Evolutionary conservation across 441 rosid species (phyloP).

Genomic region (Adansonia rubrostipa): DNA sequence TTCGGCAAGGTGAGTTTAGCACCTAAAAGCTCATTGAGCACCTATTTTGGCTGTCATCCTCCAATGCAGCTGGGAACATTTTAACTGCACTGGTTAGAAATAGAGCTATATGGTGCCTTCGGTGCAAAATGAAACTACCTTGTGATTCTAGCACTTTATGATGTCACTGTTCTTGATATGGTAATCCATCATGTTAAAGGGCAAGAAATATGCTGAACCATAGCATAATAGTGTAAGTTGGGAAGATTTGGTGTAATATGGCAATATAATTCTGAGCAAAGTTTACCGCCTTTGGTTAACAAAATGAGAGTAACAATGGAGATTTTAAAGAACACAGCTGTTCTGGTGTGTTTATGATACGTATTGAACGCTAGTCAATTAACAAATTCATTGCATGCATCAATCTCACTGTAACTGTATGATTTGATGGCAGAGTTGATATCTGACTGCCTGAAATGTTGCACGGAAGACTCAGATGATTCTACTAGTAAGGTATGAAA

Average conservation of each 20-base stretch:
- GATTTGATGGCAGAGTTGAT: conserved; percentile 71
- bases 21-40: neutral
- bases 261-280: neutral
- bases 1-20: neutral
- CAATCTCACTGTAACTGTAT: conserved; percentile 13
- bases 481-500: conserved; percentile 75
- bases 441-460: conserved; percentile 92
- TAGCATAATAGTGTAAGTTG: neutral
- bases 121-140: conserved; percentile 4
- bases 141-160: neutral
- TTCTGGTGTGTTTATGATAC: neutral
- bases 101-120: neutral
- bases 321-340: neutral
- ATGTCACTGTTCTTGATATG: neutral
- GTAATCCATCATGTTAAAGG: neutral
- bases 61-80: neutral
- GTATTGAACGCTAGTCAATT: neutral
- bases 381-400: neutral
- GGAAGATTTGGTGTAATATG: neutral
- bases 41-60: conserved; percentile 3
- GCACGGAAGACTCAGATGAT: conserved; percentile 92
- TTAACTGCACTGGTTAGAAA: neutral
- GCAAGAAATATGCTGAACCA: neutral
- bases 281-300: neutral
- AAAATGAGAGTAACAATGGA: neutral